Conservation (phyloP, 1,139 yeast genomes). For the Pichia sp. region DNA sequence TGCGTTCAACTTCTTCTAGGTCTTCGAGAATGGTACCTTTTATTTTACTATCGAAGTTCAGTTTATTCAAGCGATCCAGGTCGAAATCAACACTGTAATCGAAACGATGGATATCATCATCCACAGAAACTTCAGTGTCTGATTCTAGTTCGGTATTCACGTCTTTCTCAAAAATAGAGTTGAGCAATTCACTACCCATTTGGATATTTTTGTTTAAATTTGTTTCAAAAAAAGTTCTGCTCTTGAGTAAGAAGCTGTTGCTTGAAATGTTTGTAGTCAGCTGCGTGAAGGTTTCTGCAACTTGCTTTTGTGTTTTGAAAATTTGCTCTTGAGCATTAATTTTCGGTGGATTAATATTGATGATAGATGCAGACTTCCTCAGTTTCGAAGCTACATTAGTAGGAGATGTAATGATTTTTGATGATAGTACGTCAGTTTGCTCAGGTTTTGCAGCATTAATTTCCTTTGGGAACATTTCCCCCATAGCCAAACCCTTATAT, state of each 20-base stretch:
- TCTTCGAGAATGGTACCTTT: conserved; percentile 13
- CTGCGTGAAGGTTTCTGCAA: conserved; percentile 22
- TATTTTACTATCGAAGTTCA: conserved; percentile 12
- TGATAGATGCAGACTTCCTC: conserved; percentile 17
- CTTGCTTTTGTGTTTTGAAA: conserved; percentile 16
- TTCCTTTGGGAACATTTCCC: neutral
- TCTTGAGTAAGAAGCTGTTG: conserved; percentile 23
- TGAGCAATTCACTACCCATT: conserved; percentile 15
- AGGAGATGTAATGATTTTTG: conserved; percentile 2
- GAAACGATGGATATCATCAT: conserved; percentile 13
- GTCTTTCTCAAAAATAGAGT: conserved; percentile 16
- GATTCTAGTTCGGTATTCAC: neutral
- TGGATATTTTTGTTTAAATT: conserved; percentile 22
- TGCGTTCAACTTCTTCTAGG: conserved; percentile 11
- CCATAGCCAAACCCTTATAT: conserved; percentile 20
- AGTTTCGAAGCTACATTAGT: conserved; percentile 8
- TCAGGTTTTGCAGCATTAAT: neutral
- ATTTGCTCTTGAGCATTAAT: conserved; percentile 12
- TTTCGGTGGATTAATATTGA: conserved; percentile 12
- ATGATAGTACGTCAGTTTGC: neutral
- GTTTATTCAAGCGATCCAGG: conserved; percentile 14
- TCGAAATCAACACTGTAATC: conserved; percentile 22
- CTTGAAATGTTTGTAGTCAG: conserved; percentile 23
- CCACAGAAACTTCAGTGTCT: conserved; percentile 8
- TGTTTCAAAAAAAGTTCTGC: conserved; percentile 24